Evolutionary conservation across 2,329 filamentous ascomycete genomes (phyloP).

Genomic region (Reticulascus tulasneorum): DNA sequence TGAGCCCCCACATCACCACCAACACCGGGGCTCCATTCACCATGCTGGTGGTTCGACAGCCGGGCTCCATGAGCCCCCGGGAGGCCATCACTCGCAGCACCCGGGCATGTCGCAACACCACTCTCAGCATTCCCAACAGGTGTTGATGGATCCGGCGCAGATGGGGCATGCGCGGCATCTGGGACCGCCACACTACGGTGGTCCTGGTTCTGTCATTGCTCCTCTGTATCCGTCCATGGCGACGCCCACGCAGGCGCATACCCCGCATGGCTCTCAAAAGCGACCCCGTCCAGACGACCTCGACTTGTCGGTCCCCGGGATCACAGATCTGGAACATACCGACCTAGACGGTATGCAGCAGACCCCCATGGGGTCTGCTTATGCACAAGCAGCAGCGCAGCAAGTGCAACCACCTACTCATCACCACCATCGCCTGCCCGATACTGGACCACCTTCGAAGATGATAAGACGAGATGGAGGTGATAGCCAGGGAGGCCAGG

Average conservation of each 20-base stretch:
- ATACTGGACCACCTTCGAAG: conserved; percentile 66
- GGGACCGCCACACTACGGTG: conserved; percentile 50
- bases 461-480: conserved; percentile 59
- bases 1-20: conserved; percentile 39
- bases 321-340: conserved; percentile 49
- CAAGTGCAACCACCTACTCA: conserved; percentile 56
- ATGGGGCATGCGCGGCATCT: conserved; percentile 48
- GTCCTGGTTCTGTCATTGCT: conserved; percentile 43
- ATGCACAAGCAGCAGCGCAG: conserved; percentile 42
- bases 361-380: conserved; percentile 47
- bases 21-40: conserved; percentile 46
- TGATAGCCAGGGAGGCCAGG: conserved; percentile 43
- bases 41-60: conserved; percentile 37
- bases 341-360: conserved; percentile 55
- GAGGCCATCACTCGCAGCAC: conserved; percentile 38
- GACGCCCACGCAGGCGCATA: conserved; percentile 33
- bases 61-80: conserved; percentile 41
- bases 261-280: conserved; percentile 35
- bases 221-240: conserved; percentile 49
- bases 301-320: conserved; percentile 48
- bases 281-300: conserved; percentile 56
- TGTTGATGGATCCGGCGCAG: conserved; percentile 53
- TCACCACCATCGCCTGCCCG: conserved; percentile 77
- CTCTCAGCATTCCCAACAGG: conserved; percentile 46
- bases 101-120: conserved; percentile 38